These are phyloP conservation scores for Candida dubliniensis DNA, from an alignment of 1,139 yeast genomes.

Conservation along the genomic window DNA sequence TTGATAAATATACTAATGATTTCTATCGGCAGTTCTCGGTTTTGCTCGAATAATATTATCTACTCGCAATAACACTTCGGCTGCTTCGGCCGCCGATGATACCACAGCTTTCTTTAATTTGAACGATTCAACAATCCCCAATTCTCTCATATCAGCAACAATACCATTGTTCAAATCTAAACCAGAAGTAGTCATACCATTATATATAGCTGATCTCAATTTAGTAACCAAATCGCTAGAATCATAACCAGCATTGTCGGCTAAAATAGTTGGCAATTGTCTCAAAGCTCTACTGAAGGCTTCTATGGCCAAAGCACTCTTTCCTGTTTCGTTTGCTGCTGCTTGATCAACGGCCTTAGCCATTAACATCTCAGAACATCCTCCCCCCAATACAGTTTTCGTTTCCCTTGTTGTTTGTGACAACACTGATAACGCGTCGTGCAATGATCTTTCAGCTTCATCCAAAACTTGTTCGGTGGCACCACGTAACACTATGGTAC, in stretches of 20 bases:
- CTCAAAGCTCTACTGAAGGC: slow-evolving; percentile 92
- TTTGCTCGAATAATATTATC: slow-evolving; percentile 96
- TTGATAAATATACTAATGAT: slow-evolving; percentile 25
- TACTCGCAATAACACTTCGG: slow-evolving; percentile 90
- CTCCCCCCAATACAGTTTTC: slow-evolving; percentile 96
- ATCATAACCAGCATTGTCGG: slow-evolving; percentile 97
- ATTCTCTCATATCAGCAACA: slow-evolving; percentile 91
- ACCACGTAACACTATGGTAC: slow-evolving; percentile 94
- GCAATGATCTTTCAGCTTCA: slow-evolving; percentile 96
- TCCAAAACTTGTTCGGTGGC: slow-evolving; percentile 95
- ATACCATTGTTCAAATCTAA: slow-evolving; percentile 80
- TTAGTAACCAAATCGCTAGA: slow-evolving; percentile 90
- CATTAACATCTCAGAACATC: slow-evolving; percentile 98
- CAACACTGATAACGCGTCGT: slow-evolving; percentile 92
- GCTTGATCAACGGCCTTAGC: slow-evolving; percentile 95
- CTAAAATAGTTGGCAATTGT: slow-evolving; percentile 91
- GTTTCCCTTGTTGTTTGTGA: slow-evolving; percentile 95
- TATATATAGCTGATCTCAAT: slow-evolving; percentile 88
- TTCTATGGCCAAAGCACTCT: slow-evolving; percentile 91
- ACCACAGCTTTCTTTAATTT: slow-evolving; percentile 93
- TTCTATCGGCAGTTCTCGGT: slow-evolving; percentile 95
- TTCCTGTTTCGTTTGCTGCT: slow-evolving; percentile 92
- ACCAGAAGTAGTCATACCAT: slow-evolving; percentile 90
- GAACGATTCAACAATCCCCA: slow-evolving; percentile 89
- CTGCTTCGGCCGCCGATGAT: slow-evolving; percentile 95